Conservation (phyloP, 1,284 basidiomycete genomes). For the Cryptococcus amylolentus region DNA sequence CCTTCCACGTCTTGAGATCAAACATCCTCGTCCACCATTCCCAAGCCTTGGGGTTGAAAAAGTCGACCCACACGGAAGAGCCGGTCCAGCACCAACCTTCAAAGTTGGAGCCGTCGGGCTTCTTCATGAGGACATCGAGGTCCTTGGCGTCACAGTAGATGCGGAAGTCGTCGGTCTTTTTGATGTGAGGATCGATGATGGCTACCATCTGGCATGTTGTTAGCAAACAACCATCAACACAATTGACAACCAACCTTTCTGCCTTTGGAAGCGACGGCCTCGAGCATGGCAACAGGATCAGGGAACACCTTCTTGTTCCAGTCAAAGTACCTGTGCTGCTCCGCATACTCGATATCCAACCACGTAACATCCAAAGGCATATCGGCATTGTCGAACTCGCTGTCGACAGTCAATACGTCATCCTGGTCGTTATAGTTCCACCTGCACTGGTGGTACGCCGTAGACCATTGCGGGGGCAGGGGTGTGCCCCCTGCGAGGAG, state of each 20-base stretch:
- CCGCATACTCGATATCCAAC: constrained; percentile 96
- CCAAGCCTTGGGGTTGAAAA: constrained; percentile 88
- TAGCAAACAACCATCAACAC: neutral
- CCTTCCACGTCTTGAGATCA: constrained; percentile 58
- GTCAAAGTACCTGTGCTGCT: constrained; percentile 95
- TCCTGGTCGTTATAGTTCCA: constrained; percentile 96
- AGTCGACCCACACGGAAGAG: constrained; percentile 92
- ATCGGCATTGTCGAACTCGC: constrained; percentile 83
- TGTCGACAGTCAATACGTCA: constrained; percentile 83
- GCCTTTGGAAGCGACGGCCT: constrained; percentile 76
- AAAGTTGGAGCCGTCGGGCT: constrained; percentile 75
- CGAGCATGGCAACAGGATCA: constrained; percentile 88
- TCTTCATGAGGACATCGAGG: constrained; percentile 75
- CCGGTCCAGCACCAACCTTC: constrained; percentile 99
- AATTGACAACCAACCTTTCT: constrained; percentile 65
- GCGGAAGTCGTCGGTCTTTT: constrained; percentile 74
- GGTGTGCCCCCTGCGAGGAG: constrained; percentile 78
- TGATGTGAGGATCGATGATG: constrained; percentile 95
- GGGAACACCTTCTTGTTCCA: constrained; percentile 93
- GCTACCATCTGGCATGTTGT: constrained; percentile 73
- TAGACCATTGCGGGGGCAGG: constrained; percentile 83
- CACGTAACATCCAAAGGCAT: constrained; percentile 97
- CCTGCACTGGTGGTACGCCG: constrained; percentile 95
- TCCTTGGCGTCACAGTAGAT: constrained; percentile 83
- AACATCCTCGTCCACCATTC: constrained; percentile 87